Base-by-base conservation (phyloP, 805 yeast genomes). In the Diddensiella santjacobensis region DNA sequence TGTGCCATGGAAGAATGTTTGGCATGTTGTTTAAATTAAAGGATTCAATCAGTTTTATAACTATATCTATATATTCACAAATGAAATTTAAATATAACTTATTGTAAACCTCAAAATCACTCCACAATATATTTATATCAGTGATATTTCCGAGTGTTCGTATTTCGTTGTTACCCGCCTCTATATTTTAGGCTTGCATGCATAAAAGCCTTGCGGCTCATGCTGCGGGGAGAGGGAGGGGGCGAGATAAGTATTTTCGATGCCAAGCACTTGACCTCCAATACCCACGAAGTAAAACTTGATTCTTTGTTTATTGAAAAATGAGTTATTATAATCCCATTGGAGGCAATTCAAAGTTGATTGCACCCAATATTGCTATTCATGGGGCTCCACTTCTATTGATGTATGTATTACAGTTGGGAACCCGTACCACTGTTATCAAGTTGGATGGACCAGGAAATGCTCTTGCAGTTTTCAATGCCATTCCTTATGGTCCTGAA, bases 401-500 rank as follows among this genome's bases (percentile, higher is more conserved):
- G 8, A 47, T 56, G 1, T 31, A 33, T 13, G 47, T 42, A 13
- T 22, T 53, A 26, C 35, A 51, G 10, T 20, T 54, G 45, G 62
- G 62, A 1, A 57, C 58, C 17, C 39, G 60, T 11, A 45, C 55
- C 23, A 48, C 62, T 6, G 53, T 56, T 2, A 30, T 56, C 26
- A 47, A 47, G 31, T 40, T 58, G 19, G 26, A 48, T 11, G 42
- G 44, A 2, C 37, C 53, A 6, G 55, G 51, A 5, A 37, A 47
- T 6, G 45, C 53, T 2, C 15, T 58, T 4, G 51, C 49, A 3
- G 52, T 58, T 2, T 44, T 40, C 47, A 42, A 45, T 30, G 60
- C 59, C 3, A 45, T 47, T n/a, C 62, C 62, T 2, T 58, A 35
- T 26, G 61, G 58, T 5, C 44, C 43, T 8, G 62, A 58, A 45